Conservation (phyloP, 2,329 filamentous ascomycete species). For the Colletotrichum sp. region DNA sequence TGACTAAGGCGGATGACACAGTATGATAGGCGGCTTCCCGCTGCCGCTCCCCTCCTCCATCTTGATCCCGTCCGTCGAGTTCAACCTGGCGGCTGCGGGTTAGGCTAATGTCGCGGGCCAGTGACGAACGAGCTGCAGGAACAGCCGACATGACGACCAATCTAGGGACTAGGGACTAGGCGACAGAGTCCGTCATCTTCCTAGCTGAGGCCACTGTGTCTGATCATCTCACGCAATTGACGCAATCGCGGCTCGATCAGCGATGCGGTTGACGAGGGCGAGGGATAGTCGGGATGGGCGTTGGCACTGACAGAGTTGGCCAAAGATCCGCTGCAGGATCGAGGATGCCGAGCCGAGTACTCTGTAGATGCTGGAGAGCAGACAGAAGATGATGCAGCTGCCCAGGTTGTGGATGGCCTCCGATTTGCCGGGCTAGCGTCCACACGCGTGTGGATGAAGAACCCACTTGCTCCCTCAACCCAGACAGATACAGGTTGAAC, state of each 20-base stretch:
- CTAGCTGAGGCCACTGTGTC: conserved; percentile 1
- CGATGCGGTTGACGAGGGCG: neutral
- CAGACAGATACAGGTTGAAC: neutral
- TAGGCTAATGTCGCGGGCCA: neutral
- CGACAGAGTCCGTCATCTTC: neutral
- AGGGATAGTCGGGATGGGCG: neutral
- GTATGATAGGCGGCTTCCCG: neutral
- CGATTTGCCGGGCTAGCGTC: neutral
- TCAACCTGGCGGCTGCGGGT: neutral
- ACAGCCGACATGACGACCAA: neutral
- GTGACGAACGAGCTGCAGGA: conserved; percentile 17
- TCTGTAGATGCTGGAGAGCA: neutral
- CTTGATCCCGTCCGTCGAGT: neutral
- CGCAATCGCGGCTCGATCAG: neutral
- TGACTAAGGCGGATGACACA: conserved; percentile 1
- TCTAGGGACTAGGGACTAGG: neutral
- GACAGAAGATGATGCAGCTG: neutral
- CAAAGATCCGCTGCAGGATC: neutral
- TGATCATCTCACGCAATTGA: neutral
- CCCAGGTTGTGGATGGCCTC: neutral
- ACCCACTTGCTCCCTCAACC: neutral
- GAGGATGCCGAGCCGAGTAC: neutral
- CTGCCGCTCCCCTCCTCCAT: neutral
- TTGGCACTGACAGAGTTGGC: neutral
- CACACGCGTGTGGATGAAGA: neutral